Base-by-base conservation (phyloP, 441 rosid genomes). In the Croton laevigatus region DNA sequence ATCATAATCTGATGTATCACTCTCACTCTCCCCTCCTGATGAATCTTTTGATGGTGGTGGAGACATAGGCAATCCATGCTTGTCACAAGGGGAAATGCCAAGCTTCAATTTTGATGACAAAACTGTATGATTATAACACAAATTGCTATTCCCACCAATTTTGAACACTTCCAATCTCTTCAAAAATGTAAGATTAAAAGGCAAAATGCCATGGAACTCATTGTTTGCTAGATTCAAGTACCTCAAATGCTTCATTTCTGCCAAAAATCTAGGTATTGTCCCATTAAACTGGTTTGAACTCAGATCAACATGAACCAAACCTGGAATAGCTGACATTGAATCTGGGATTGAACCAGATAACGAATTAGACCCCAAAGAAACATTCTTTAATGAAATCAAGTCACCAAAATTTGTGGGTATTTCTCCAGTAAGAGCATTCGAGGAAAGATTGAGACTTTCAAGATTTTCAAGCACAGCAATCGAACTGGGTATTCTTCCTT, bases 201-300 rank as follows among this genome's bases (percentile, higher is more conserved):
- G 99, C 60, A 95, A 73, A 32, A 89, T 88, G 17, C 99, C 99
- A 69, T 80, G 92, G 68, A 95, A 83, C 44, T 40, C 70, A 62
- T 95, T 95, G 82, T 80, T 80, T 70, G 81, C 92, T 10, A 95
- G 91, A 68, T 95, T 89, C 79, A 92, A 73, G 77, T 87, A 83
- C 80, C 78, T 89, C 62, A 95, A 78, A 3, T 65, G 65, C 85
- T 85, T 92, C 89, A 92, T 78, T 58, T 84, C 73, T 1, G 94
- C 42, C 69, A 95, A 80, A 81, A 88, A 92, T 68, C 65, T 81
- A 0, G 99, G 99, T 20, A 95, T 77, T 4, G 97, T 89, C 66
- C 98, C 98, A 78, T 95, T 95, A 71, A 95, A 79, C 76, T 90
- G 88, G 65, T 95, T 95, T 1, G 90, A 86, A 66, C 98, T 86